Percentiles rank a stretch among this genome's conserved stretches.
phyloP scores from a whole-genome alignment of 345 rosid species.

The Melaleuca alternifolia region DNA sequence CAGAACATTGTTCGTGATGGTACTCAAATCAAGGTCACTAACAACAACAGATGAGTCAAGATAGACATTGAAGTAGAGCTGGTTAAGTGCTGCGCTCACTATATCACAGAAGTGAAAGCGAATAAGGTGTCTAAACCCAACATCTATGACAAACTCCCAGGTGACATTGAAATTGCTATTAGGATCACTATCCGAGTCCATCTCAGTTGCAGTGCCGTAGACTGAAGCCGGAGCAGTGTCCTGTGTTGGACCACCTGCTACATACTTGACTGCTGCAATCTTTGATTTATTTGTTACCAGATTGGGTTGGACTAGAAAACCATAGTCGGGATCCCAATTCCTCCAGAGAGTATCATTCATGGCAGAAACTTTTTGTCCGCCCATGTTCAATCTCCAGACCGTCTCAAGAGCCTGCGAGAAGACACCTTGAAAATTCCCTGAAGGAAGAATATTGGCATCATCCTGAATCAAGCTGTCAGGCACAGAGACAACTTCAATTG shows the following conservation, averaged over 20 bases:
- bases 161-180: slow-evolving; percentile 62
- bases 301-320: slow-evolving; percentile 22
- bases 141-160: slow-evolving; percentile 60
- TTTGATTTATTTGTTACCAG: slow-evolving; percentile 31
- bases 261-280: slow-evolving; percentile 37
- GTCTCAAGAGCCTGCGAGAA: slow-evolving; percentile 62
- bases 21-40: slow-evolving; percentile 41
- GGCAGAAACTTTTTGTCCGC: slow-evolving; percentile 46
- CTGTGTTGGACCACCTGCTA: slow-evolving; percentile 30
- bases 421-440: slow-evolving; percentile 31
- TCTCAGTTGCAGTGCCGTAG: slow-evolving; percentile 55
- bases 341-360: slow-evolving; percentile 65
- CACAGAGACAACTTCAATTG: slow-evolving; percentile 70
- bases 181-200: slow-evolving; percentile 46
- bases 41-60: slow-evolving; percentile 39
- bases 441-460: slow-evolving; percentile 12
- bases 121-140: slow-evolving; percentile 59
- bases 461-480: slow-evolving; percentile 50
- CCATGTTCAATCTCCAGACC: slow-evolving; percentile 78
- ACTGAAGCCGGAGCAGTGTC: slow-evolving; percentile 56
- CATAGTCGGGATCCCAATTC: slow-evolving; percentile 66
- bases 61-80: slow-evolving; percentile 68
- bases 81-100: slow-evolving; percentile 29
- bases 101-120: slow-evolving; percentile 91
- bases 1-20: slow-evolving; percentile 7